Evolutionary conservation across 345 rosid genomes (phyloP), one percentile per base, ranked within the genome.

Genomic region (Aquilaria sinensis): DNA sequence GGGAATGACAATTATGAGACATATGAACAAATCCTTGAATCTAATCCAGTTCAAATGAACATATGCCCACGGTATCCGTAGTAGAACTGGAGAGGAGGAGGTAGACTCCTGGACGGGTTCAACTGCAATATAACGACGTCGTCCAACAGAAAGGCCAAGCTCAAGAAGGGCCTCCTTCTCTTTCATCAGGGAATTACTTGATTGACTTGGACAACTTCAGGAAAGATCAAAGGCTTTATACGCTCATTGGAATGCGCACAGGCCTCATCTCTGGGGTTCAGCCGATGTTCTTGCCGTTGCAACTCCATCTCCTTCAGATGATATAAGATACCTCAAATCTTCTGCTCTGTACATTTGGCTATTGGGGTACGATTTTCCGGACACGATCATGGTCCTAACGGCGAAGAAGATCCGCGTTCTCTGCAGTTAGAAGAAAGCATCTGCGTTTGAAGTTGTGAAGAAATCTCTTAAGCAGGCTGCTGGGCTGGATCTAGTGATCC

Each of bases 331-430:
- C 49, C 60, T 78, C 32, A 78, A 81, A 60, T 81, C 86, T 15
- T 78, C 83, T 0, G 81, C 86, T 0, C 64, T 81, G 64, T 76
- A 78, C 43, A 64, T 76, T 14, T 81, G 86, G 81, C 63, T 81
- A 59, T 15, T 76, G 45, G 83, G 83, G 11, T 76, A 76, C 46
- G 86, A 81, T 71, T 81, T 81, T 47, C 83, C 83, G 1, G 83
- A 78, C 61, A 81, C 86, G 2, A 74, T 78, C 12, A 81, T 81
- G 79, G 79, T 81, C 64, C 78, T 78, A 62, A 31, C 61, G 69
- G 76, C 65, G 76, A 78, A 74, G 60, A 79, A 81, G 60, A 72
- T 81, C 10, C 83, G 78, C 60, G 51, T 81, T 59, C 70, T 81
- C 41, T 72, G 79, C 51, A 78, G 77, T 64, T 77, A 74, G 68